A percentile compares a stretch with the other conserved stretches of the same genome.
These are phyloP conservation scores for Cordyceps fumosorosea DNA, from an alignment of 2,329 filamentous ascomycete species.

Conservation along the genomic window DNA sequence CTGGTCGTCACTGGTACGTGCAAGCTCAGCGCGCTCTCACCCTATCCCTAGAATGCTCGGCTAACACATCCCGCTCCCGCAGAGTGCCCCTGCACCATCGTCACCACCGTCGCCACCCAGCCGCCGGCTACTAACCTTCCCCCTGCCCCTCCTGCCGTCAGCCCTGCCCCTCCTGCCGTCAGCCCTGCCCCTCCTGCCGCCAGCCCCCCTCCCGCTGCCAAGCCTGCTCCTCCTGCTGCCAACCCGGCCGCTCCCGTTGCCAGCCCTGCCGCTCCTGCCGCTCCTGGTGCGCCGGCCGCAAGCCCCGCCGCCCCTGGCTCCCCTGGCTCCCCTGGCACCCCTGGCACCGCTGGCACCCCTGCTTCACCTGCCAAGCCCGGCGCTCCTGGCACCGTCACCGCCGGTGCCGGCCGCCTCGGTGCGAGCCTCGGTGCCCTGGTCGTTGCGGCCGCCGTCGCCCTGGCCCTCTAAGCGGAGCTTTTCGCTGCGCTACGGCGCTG, in stretches of 20 bases:
- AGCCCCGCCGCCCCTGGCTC: slow-evolving; percentile 6
- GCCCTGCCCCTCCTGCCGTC: slow-evolving; percentile 11
- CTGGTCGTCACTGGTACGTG: slow-evolving; percentile 39
- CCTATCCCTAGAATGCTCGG: no score
- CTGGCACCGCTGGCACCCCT: slow-evolving; percentile 10
- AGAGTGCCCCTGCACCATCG: slow-evolving; percentile 43
- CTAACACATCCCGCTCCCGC: slow-evolving; percentile 19
- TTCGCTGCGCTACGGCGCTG: no score
- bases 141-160: slow-evolving; percentile 9
- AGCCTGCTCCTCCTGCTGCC: slow-evolving; percentile 6
- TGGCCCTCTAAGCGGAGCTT: slow-evolving; percentile 26
- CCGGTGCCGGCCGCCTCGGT: slow-evolving; percentile 31
- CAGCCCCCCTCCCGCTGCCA: background rate
- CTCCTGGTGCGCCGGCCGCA: slow-evolving; percentile 12
- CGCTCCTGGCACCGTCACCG: slow-evolving; percentile 22
- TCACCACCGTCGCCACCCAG: slow-evolving; percentile 22
- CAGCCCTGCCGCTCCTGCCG: slow-evolving; percentile 5
- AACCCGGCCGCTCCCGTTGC: background rate
- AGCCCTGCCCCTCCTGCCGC: slow-evolving; percentile 6
- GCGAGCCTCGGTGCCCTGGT: slow-evolving; percentile 30
- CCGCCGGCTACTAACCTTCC: background rate
- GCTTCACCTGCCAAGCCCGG: slow-evolving; percentile 12
- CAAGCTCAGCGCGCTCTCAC: no score
- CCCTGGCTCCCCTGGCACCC: slow-evolving; percentile 5
- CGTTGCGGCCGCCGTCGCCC: slow-evolving; percentile 31